These are phyloP conservation scores for Iberis pinnata DNA, from an alignment of 345 rosid genomes.

Conservation along the genomic window DNA sequence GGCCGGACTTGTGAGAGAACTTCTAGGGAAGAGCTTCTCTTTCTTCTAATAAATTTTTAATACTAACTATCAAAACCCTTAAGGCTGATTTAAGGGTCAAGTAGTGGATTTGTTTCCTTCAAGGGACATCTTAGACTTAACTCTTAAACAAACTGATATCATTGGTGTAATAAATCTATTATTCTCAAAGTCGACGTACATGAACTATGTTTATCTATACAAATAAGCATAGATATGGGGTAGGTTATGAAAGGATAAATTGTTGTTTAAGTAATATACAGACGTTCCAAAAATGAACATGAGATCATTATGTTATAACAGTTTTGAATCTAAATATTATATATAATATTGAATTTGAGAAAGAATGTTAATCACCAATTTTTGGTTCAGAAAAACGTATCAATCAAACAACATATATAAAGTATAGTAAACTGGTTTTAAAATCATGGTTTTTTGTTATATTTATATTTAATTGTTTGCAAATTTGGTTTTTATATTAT, in stretches of 20 bases:
- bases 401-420: not conserved
- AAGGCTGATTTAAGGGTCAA: conserved; percentile 22
- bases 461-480: too few relatives aligned
- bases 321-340: too few relatives aligned
- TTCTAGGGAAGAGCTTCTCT: conserved; percentile 4
- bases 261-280: not conserved
- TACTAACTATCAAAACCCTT: conserved; percentile 11
- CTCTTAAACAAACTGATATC: not conserved
- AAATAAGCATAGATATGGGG: not conserved
- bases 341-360: not conserved
- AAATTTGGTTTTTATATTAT: too few relatives aligned
- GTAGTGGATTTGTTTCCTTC: conserved; percentile 18
- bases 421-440: too few relatives aligned
- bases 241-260: not conserved
- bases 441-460: too few relatives aligned
- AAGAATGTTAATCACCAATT: not conserved
- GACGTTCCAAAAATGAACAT: not conserved
- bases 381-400: not conserved
- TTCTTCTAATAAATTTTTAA: not conserved
- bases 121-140: conserved; percentile 22
- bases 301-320: not conserved
- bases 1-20: conserved; percentile 17
- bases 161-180: conserved; percentile 6
- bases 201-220: not conserved
- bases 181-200: conserved; percentile 10